Evolutionary conservation across 768 basidiomycete genomes (phyloP).

Genomic region (Gautieria morchelliformis): DNA sequence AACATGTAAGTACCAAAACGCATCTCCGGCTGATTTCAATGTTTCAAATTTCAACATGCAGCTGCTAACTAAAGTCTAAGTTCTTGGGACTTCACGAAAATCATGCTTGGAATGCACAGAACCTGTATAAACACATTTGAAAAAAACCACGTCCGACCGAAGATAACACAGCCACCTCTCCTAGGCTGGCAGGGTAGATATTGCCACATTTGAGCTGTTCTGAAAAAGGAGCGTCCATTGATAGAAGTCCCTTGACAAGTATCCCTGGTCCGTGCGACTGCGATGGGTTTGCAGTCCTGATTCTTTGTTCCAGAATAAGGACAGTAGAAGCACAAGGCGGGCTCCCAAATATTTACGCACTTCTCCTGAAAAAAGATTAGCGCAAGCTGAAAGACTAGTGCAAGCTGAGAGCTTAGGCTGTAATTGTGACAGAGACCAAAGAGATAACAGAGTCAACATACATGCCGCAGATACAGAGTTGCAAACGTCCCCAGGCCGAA

Average conservation of each 20-base stretch:
- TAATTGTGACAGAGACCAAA: not conserved
- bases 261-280: slow-evolving; percentile 39
- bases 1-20: too few species aligned
- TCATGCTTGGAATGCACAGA: not conserved
- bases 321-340: not conserved
- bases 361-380: slow-evolving; percentile 45
- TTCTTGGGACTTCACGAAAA: not conserved
- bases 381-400: slow-evolving; percentile 43
- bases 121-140: not conserved
- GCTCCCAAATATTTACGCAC: slow-evolving; percentile 18
- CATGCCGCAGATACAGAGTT: slow-evolving; percentile 42
- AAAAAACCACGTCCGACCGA: not conserved
- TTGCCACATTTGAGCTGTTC: slow-evolving; percentile 64
- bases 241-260: slow-evolving; percentile 37
- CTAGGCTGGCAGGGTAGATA: slow-evolving; percentile 47
- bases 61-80: too few species aligned
- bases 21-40: too few species aligned
- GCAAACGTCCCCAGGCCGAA: slow-evolving; percentile 44
- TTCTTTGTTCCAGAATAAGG: slow-evolving; percentile 28
- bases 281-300: slow-evolving; percentile 47
- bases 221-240: slow-evolving; percentile 33
- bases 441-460: slow-evolving; percentile 25
- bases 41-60: too few species aligned
- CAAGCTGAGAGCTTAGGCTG: slow-evolving; percentile 44
- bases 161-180: slow-evolving; percentile 36